phyloP scores from a whole-genome alignment of 192 early-diverging fungal genomes.

The Coemansia sp. region DNA sequence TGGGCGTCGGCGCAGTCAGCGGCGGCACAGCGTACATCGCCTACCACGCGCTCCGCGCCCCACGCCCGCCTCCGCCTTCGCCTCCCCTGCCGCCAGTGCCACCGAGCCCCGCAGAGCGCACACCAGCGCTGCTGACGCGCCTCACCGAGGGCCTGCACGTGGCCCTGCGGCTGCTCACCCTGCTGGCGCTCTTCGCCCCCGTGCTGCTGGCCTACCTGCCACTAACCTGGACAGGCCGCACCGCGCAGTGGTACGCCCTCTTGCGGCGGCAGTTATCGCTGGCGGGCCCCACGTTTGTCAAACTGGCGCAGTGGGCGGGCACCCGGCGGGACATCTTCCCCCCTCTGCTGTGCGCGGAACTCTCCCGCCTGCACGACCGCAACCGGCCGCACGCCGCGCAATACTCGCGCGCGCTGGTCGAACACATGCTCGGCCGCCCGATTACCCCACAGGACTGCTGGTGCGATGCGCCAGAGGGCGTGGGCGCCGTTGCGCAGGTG shows the following conservation, averaged over 20 bases:
- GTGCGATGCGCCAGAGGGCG: conserved; percentile 75
- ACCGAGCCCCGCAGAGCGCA: no score
- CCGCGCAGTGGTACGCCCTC: conserved; percentile 84
- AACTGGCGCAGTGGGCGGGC: conserved; percentile 93
- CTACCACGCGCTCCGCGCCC: neutral
- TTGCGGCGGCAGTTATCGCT: conserved; percentile 75
- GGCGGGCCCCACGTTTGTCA: conserved; percentile 95
- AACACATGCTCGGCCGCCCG: conserved; percentile 69
- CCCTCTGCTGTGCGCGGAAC: conserved; percentile 64
- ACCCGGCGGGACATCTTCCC: conserved; percentile 88
- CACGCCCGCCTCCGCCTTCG: neutral
- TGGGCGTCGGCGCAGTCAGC: no score
- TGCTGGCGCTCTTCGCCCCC: conserved; percentile 71
- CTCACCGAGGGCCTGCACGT: conserved; percentile 23
- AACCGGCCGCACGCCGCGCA: conserved; percentile 74
- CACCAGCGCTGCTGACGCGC: neutral
- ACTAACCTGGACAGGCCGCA: conserved; percentile 58
- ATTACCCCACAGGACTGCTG: conserved; percentile 72
- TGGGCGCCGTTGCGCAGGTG: conserved; percentile 96
- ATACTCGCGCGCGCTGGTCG: conserved; percentile 63
- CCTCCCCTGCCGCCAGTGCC: no score
- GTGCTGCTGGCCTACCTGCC: conserved; percentile 56
- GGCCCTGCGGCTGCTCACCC: conserved; percentile 56
- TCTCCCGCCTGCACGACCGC: conserved; percentile 78
- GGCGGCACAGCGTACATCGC: no score